A percentile compares a stretch with the other conserved stretches of the same genome.
These are phyloP conservation scores for barley (Hordeum vulgare) DNA, from an alignment of 176 grass and related monocot genomes.

Conservation along the genomic window DNA sequence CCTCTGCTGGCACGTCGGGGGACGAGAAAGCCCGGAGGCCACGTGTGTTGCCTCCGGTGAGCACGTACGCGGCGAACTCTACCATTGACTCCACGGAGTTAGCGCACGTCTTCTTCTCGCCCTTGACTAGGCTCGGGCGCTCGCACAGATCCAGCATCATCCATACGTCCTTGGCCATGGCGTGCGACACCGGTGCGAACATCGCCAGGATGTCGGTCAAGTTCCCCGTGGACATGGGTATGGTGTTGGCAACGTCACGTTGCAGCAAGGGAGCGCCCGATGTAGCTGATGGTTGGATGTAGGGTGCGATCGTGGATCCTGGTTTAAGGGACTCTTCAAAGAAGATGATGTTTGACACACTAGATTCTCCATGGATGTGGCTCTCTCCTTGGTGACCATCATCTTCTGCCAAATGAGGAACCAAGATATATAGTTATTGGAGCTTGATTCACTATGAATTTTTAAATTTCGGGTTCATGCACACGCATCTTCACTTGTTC, in stretches of 20 bases:
- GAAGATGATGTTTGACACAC: no score
- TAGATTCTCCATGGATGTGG: no score
- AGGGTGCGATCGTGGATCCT: no score
- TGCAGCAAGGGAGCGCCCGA: background rate
- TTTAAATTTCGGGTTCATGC: no score
- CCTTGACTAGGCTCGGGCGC: background rate
- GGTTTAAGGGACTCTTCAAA: no score
- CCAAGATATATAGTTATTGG: no score
- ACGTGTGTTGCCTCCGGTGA: background rate
- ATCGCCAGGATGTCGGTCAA: background rate
- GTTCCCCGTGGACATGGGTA: background rate
- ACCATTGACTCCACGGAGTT: constrained; percentile 31
- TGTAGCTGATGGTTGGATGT: no score
- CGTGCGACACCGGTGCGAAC: background rate
- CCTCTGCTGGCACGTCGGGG: background rate
- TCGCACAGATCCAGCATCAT: background rate
- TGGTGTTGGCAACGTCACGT: background rate
- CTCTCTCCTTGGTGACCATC: no score
- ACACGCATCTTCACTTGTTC: no score
- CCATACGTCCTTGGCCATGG: background rate
- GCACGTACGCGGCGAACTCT: background rate
- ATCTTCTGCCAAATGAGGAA: no score
- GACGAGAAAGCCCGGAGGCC: background rate
- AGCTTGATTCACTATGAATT: no score
- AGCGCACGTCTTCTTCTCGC: background rate